phyloP scores from a whole-genome alignment of 2,329 filamentous ascomycete species.

The Scytalidium sp. region DNA sequence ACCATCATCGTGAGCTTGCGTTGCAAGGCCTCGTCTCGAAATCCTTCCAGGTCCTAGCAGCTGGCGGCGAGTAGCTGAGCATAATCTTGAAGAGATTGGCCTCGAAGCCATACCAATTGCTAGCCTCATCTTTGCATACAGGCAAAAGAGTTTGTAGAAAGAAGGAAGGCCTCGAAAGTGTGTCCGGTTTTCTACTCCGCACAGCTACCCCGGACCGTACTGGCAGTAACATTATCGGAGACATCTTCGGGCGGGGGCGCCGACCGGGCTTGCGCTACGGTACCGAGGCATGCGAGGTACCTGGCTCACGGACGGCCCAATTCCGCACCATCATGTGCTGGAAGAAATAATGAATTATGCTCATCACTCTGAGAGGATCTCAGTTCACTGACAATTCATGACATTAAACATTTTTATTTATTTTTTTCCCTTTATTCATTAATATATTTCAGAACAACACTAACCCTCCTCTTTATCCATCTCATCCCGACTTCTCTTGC shows the following conservation, averaged over 20 bases:
- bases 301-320: neutral
- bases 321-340: neutral
- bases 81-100: neutral
- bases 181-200: neutral
- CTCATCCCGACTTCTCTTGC: slow-evolving; percentile 48
- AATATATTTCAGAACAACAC: neutral
- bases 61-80: neutral
- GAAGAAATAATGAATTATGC: neutral
- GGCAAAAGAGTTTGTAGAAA: neutral
- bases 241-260: neutral
- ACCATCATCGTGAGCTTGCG: slow-evolving; percentile 26
- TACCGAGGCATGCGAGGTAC: neutral
- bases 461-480: slow-evolving; percentile 34
- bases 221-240: neutral
- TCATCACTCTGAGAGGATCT: neutral
- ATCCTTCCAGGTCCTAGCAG: neutral
- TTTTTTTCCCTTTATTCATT: no score
- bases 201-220: neutral
- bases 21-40: slow-evolving; percentile 15
- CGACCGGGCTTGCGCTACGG: neutral
- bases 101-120: neutral
- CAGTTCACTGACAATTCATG: neutral
- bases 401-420: no score
- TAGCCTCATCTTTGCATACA: neutral
- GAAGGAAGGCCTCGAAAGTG: neutral